A percentile compares a stretch with the other conserved stretches of the same genome.
phyloP scores from a whole-genome alignment of 2,329 filamentous ascomycete species.

The Aspergillus transmontanensis region DNA sequence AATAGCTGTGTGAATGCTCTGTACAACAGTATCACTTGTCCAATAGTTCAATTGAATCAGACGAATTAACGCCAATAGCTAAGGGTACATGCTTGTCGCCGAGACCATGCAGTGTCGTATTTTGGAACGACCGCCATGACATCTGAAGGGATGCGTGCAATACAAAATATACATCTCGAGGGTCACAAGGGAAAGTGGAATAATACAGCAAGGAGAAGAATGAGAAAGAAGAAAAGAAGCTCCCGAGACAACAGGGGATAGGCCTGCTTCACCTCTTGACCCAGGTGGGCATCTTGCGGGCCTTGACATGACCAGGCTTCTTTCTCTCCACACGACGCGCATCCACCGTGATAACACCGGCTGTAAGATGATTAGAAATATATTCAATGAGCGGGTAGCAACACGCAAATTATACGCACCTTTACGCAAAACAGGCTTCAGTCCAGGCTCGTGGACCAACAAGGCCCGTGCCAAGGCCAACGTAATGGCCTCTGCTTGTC shows the following conservation, averaged over 20 bases:
- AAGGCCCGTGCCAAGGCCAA: slow-evolving; percentile 86
- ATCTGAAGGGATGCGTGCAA: slow-evolving; percentile 17
- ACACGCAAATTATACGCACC: slow-evolving; percentile 63
- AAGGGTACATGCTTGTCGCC: slow-evolving; percentile 23
- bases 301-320: slow-evolving; percentile 94
- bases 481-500: slow-evolving; percentile 92
- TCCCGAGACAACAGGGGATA: slow-evolving; percentile 26
- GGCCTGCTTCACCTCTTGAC: slow-evolving; percentile 70
- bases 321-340: slow-evolving; percentile 93
- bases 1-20: neutral
- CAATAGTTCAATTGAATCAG: slow-evolving; percentile 17
- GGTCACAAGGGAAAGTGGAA: slow-evolving; percentile 19
- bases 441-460: slow-evolving; percentile 83
- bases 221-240: slow-evolving; percentile 11
- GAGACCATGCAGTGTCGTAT: slow-evolving; percentile 23
- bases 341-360: slow-evolving; percentile 90
- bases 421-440: slow-evolving; percentile 85
- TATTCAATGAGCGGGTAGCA: neutral
- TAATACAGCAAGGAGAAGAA: slow-evolving; percentile 23
- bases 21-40: slow-evolving; percentile 17
- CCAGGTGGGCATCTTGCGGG: slow-evolving; percentile 97
- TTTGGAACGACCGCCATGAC: slow-evolving; percentile 22
- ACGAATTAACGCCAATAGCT: slow-evolving; percentile 24
- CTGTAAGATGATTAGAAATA: slow-evolving; percentile 54
- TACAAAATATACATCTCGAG: slow-evolving; percentile 22